These are phyloP conservation scores for Fagus sylvatica DNA, from an alignment of 306 rosid genomes.

Conservation along the genomic window DNA sequence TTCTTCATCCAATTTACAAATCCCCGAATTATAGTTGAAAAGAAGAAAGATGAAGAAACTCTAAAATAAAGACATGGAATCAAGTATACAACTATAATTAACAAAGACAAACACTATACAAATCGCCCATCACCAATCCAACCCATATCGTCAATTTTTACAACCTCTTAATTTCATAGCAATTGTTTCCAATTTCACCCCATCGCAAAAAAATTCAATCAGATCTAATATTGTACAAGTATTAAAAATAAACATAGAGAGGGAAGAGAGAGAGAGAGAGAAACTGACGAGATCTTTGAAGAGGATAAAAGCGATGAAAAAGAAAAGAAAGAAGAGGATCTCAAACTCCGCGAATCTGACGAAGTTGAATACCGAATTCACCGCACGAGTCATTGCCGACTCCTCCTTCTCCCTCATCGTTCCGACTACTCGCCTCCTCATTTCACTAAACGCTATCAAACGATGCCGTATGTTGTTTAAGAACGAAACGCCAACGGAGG, in stretches of 20 bases:
- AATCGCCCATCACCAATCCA: no score
- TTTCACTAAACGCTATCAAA: conserved; percentile 8
- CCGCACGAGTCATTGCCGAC: conserved; percentile 53
- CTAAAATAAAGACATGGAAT: no score
- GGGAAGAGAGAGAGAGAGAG: not conserved
- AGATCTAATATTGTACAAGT: no score
- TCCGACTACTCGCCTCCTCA: conserved; percentile 47
- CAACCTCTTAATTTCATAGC: not conserved
- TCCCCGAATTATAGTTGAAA: no score
- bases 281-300: conserved; percentile 88
- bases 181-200: not conserved
- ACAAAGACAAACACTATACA: no score
- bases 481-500: not conserved
- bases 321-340: conserved; percentile 82
- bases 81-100: no score
- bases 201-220: no score
- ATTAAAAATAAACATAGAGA: not conserved
- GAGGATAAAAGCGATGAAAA: conserved; percentile 64
- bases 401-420: conserved; percentile 35
- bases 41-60: no score
- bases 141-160: no score
- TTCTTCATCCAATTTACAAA: no score
- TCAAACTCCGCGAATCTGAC: conserved; percentile 81
- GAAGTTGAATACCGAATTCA: conserved; percentile 50
- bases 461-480: no score